Percentiles rank a stretch among this genome's conserved stretches.
Evolutionary conservation across 768 basidiomycete species (phyloP).

Genomic region (Boletus rubroflammeus): DNA sequence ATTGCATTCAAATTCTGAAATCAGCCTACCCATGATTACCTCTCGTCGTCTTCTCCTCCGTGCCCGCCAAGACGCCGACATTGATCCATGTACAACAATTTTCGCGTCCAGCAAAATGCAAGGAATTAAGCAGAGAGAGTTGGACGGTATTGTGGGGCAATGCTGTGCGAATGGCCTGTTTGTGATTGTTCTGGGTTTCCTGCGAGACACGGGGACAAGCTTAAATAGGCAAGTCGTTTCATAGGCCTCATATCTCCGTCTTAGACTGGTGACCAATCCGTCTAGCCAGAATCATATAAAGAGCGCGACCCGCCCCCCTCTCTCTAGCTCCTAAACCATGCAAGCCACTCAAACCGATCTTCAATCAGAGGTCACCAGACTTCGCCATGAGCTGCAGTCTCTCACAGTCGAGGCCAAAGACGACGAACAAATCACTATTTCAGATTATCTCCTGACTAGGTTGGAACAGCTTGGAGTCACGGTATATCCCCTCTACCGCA

Average conservation of each 20-base stretch:
- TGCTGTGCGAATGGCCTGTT: too few species aligned
- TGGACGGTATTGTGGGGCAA: too few species aligned
- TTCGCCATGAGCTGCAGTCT: conserved; percentile 44
- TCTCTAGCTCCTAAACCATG: conserved; percentile 15
- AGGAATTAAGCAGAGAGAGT: too few species aligned
- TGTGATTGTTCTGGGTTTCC: too few species aligned
- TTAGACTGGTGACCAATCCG: neutral
- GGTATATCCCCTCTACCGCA: conserved; percentile 32
- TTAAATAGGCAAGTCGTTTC: too few species aligned
- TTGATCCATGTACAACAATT: conserved; percentile 6
- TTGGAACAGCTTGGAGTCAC: conserved; percentile 63
- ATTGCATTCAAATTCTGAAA: neutral
- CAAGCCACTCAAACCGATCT: conserved; percentile 20
- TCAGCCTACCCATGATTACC: conserved; percentile 2
- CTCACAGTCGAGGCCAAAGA: conserved; percentile 32
- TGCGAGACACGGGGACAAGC: too few species aligned
- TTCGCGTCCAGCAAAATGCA: conserved; percentile 1
- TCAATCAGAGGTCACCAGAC: conserved; percentile 44
- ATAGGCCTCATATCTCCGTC: neutral
- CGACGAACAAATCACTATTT: conserved; percentile 47
- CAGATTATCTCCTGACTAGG: conserved; percentile 59
- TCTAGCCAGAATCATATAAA: neutral
- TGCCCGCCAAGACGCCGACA: conserved; percentile 5
- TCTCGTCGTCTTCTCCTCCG: conserved; percentile 10
- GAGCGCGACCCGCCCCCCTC: neutral